Percentiles rank a stretch among this genome's conserved stretches.
Evolutionary conservation across 108 stramenopile genomes (phyloP).

Genomic region (Cyclostephanos invisitatus): DNA sequence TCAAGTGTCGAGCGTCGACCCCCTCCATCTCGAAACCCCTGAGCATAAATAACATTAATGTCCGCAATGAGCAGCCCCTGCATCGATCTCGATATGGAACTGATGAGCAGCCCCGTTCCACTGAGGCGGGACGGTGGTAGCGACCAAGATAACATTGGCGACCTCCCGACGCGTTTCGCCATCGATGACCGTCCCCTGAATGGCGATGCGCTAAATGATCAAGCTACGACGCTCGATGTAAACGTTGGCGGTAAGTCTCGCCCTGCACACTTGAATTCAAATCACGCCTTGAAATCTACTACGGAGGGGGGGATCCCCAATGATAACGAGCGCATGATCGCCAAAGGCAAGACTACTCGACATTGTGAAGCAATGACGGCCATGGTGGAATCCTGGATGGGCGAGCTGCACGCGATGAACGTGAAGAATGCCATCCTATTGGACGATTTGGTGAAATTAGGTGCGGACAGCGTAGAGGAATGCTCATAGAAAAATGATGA

Average conservation of each 20-base stretch:
- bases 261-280: not conserved
- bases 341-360: not conserved
- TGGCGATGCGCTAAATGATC: not conserved
- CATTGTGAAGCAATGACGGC: slow-evolving; percentile 15
- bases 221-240: slow-evolving; percentile 2
- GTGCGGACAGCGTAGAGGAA: slow-evolving; percentile 20
- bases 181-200: not conserved
- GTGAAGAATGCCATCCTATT: slow-evolving; percentile 48
- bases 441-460: slow-evolving; percentile 46
- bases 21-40: no score
- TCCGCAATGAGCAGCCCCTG: slow-evolving; percentile 11
- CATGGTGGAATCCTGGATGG: slow-evolving; percentile 39
- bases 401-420: slow-evolving; percentile 43
- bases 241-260: not conserved
- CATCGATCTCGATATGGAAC: slow-evolving; percentile 28
- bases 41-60: no score
- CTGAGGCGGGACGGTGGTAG: not conserved
- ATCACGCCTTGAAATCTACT: not conserved
- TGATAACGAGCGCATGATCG: slow-evolving; percentile 4
- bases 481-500: not conserved
- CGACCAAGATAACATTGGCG: not conserved
- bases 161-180: not conserved
- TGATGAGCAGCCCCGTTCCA: slow-evolving; percentile 17
- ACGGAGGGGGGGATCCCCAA: not conserved
- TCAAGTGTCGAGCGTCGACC: no score